These are phyloP conservation scores for Wolfiporia cocos DNA, from an alignment of 1,284 basidiomycete genomes.

Conservation along the genomic window DNA sequence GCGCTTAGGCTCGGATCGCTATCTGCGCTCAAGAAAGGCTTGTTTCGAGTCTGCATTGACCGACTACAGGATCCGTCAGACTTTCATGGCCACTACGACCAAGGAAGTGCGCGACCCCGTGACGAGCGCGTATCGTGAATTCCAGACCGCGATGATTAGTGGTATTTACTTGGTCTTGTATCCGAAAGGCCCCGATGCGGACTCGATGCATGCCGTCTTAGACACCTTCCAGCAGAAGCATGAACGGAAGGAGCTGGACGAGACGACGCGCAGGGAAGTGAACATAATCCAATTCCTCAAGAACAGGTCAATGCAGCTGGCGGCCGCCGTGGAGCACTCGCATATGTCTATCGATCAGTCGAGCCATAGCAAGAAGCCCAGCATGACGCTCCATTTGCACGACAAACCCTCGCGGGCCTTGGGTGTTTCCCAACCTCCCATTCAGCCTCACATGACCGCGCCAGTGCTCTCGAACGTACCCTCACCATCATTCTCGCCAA, in stretches of 20 bases:
- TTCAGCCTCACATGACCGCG: not conserved
- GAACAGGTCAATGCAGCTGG: conserved; percentile 50
- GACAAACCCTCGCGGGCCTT: conserved; percentile 1
- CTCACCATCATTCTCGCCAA: conserved; percentile 23
- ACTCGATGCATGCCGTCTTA: conserved; percentile 69
- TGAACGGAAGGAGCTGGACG: conserved; percentile 68
- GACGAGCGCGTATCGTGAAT: conserved; percentile 77
- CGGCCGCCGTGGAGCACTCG: conserved; percentile 25
- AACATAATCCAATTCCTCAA: conserved; percentile 79
- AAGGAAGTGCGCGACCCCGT: conserved; percentile 61
- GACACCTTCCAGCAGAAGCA: conserved; percentile 73
- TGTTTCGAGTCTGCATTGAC: conserved; percentile 78
- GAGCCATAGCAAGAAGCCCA: conserved; percentile 3
- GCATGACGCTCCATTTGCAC: conserved; percentile 29
- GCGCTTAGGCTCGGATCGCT: conserved; percentile 68
- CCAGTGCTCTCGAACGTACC: conserved; percentile 1
- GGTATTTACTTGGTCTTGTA: conserved; percentile 79
- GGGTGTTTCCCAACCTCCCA: not conserved
- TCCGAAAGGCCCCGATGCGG: conserved; percentile 61
- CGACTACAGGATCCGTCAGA: conserved; percentile 66
- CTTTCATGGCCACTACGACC: conserved; percentile 54
- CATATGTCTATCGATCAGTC: conserved; percentile 4
- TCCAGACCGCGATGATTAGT: conserved; percentile 82
- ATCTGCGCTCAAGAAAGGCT: conserved; percentile 63
- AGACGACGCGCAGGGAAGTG: conserved; percentile 73